Evolutionary conservation across 768 basidiomycete species (phyloP).

Genomic region (Mycena leptocephala): DNA sequence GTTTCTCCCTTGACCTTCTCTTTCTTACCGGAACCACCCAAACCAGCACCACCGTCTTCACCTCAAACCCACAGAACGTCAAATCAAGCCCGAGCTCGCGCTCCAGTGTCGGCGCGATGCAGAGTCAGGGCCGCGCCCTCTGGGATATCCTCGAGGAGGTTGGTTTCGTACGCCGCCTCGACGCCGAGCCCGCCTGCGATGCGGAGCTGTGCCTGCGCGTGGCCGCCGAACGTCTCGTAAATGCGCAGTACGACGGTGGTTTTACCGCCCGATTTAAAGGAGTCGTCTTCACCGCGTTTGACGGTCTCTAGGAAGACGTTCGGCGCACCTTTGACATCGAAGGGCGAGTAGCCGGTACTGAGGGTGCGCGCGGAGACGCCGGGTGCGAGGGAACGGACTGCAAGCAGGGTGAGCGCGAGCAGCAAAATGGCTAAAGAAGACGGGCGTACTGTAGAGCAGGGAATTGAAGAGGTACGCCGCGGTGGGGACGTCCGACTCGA

Average conservation of each 20-base stretch:
- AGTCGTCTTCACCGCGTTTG: constrained; percentile 94
- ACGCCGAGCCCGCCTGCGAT: constrained; percentile 71
- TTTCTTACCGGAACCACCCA: no score
- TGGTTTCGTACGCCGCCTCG: constrained; percentile 77
- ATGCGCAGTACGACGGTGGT: constrained; percentile 85
- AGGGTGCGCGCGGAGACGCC: constrained; percentile 48
- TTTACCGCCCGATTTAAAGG: no score
- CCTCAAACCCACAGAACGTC: no score
- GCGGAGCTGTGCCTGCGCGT: constrained; percentile 75
- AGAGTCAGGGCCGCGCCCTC: no score
- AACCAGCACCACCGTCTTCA: no score
- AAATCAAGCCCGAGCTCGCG: no score
- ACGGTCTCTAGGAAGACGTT: constrained; percentile 95
- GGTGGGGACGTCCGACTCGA: no score
- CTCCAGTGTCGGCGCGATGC: no score
- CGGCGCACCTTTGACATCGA: constrained; percentile 78
- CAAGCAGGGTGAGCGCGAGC: neutral
- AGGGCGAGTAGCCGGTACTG: constrained; percentile 65
- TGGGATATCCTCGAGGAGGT: constrained; percentile 93
- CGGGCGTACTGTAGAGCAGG: constrained; percentile 77
- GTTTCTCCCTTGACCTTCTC: no score
- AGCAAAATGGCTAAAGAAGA: neutral
- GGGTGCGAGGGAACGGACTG: constrained; percentile 60
- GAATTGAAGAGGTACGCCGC: no score
- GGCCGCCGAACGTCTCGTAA: constrained; percentile 97